Base-by-base conservation (phyloP, 2,329 filamentous ascomycete species). In the Orbilia quercus region DNA sequence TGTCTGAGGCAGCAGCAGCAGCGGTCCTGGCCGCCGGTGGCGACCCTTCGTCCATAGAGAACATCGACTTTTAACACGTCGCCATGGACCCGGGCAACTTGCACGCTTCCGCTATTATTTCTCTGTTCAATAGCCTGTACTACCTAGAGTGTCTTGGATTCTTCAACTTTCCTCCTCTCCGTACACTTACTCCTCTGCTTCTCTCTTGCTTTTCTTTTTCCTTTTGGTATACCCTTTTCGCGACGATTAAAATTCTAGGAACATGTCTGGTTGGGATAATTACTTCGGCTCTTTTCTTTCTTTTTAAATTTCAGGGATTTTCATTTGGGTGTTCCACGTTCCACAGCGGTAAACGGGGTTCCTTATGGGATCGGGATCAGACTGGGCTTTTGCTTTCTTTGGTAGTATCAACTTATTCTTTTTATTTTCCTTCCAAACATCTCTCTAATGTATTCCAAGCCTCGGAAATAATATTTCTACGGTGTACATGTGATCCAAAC, bases 21-120 rank as follows among this genome's bases (percentile, higher is more conserved):
- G 89, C 89, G 7, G 87, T 92, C 0, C 83, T 86, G 63, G 89
- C 88, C 9, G 90, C 88, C 0, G 90, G 90, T 0, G 91, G 90
- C 1, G 88, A 92, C 76, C 82, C 75, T n/a, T 76, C 74, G 25
- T 64, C 65, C 45, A 67, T 77, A 25, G 75, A 75, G 31, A 69
- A 76, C 34, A 76, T 77, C 36, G 76, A 75, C 22, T 73, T 73
- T 16, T 66, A 44, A 66, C 57, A 36, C 23, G 22, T 23, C 47
- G 34, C 40, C 42, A 53, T 38, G 53, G 54, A 40, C 51, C 42
- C 36, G 59, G 47, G 45, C 45, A 20, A 64, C 23, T 47, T 31
- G 22, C 53, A 36, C 54, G 54, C 23, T 16, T 58, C 45, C 40
- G 7, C 14, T 59, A 25, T 48, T 53, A 23, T 23, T 31, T 25